Percentiles rank a stretch among this genome's conserved stretches.
Conservation (phyloP, 1,139 yeast species). For the Taphrina pruni region DNA sequence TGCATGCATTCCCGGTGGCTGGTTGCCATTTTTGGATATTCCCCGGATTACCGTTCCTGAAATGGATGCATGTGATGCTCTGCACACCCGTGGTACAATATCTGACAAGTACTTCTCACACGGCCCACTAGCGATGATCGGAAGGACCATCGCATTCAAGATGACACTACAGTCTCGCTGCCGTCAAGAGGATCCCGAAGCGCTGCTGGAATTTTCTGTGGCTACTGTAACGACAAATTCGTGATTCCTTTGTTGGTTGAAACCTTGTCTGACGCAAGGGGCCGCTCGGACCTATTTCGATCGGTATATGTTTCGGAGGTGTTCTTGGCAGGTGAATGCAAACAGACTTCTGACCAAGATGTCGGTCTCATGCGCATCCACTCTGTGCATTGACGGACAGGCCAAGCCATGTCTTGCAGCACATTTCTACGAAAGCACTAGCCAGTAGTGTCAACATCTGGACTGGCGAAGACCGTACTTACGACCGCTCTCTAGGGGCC, state of each 20-base stretch:
- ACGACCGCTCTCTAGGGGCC: no score
- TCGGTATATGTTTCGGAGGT: slow-evolving; percentile 13
- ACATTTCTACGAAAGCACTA: no score
- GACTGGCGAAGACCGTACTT: no score
- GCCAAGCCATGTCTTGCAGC: no score
- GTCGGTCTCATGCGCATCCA: neutral
- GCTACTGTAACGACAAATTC: neutral
- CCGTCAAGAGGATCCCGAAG: no score
- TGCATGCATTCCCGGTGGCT: neutral
- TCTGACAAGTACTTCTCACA: no score
- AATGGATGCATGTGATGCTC: neutral
- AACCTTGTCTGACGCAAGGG: slow-evolving; percentile 21
- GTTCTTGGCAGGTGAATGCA: neutral
- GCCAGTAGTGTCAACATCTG: no score
- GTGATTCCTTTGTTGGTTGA: slow-evolving; percentile 11
- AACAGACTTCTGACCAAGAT: neutral
- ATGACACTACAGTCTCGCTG: no score
- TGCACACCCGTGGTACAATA: neutral
- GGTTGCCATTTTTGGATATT: neutral
- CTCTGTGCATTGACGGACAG: no score
- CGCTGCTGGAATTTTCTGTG: no score
- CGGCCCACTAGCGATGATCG: no score
- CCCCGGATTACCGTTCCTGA: neutral
- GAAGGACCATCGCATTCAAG: no score
- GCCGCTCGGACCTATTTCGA: slow-evolving; percentile 9